Base-by-base conservation (phyloP, 495 filamentous ascomycete species). In the Friedmanniomyces simplex region DNA sequence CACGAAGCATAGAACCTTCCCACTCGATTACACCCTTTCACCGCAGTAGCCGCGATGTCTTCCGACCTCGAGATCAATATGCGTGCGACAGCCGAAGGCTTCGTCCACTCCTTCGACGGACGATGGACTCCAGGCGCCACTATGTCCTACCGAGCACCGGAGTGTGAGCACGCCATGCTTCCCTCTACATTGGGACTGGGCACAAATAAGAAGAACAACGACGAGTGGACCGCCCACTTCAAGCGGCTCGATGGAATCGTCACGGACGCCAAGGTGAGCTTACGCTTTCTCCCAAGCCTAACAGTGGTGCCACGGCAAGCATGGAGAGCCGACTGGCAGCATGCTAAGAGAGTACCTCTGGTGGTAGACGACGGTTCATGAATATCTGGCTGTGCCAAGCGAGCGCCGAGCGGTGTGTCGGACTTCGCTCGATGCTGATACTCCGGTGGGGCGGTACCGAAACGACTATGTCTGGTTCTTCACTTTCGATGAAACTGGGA, bases 71-170 rank as follows among this genome's bases (percentile, higher is more conserved):
- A 32, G 25, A 28, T 24, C 24, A 52, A 32, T 12, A 52, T 52
- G 50, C 25, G 32, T 4, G 18, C 18, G 24, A 52, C 50, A 32
- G 21, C 25, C 25, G 50, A 72, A 28, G 68, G 71, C 8, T 81
- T 82, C 55, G 75, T 77, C 53, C 72, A 76, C 52, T 79, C 77
- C 57, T 73, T 82, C 14, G 78, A 81, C 64, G 73, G 50, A 21
- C 16, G 18, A 2, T 52, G 50, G 50, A 28, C 16, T 1, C 25
- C 18, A 18, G 50, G 25, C 14, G 32, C 26, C 30, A 21, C 18
- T 11, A 18, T 52, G 50, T 6, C 3, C 2, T 28, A 24, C 26
- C 50, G 50, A 22, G 16, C 50, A 22, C 25, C 24, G 18, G 24
- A 52, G 16, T 52, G 50, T 24, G 21, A 52, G 21, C 50, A 52